phyloP scores from a whole-genome alignment of 2,329 filamentous ascomycete genomes.

The Sporothrix dimorphospora region DNA sequence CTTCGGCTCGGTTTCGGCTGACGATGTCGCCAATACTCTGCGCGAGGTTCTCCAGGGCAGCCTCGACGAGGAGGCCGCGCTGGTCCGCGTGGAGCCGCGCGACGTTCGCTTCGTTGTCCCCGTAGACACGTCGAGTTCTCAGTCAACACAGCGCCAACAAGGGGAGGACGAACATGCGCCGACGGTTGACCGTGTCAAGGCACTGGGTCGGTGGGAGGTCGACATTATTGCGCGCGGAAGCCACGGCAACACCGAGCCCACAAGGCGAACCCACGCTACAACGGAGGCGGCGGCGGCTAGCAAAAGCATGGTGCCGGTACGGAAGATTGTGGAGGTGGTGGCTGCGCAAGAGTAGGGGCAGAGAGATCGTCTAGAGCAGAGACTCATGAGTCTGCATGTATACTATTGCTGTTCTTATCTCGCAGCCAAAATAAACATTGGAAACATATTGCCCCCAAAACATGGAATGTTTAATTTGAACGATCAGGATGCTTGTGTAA shows the following conservation, averaged over 20 bases:
- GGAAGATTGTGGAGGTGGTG: conserved; percentile 43
- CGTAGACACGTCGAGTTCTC: not conserved
- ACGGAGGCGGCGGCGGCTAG: not conserved
- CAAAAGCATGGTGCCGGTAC: conserved; percentile 38
- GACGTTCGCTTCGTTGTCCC: conserved; percentile 41
- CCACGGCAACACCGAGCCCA: not conserved
- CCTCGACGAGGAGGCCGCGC: conserved; percentile 41
- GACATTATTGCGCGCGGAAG: conserved; percentile 41
- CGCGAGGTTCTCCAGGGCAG: conserved; percentile 42
- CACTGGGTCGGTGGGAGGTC: conserved; percentile 47
- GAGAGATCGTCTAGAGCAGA: too few relatives aligned
- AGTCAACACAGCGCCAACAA: not conserved
- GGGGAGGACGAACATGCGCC: conserved; percentile 36
- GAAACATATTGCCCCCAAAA: too few relatives aligned
- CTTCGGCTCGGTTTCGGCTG: conserved; percentile 49
- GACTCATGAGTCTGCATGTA: not conserved
- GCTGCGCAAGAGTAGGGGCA: conserved; percentile 35
- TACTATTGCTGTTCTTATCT: conserved; percentile 13
- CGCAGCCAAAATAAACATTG: not conserved
- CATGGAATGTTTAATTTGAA: not conserved
- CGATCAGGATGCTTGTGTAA: not conserved
- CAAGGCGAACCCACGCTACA: not conserved
- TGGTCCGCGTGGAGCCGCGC: conserved; percentile 43
- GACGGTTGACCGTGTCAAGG: conserved; percentile 46
- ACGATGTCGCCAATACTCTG: conserved; percentile 44